A percentile compares a stretch with the other conserved stretches of the same genome.
These are phyloP conservation scores for Sugiyamaella floridensis DNA, from an alignment of 805 yeast genomes.

Conservation along the genomic window DNA sequence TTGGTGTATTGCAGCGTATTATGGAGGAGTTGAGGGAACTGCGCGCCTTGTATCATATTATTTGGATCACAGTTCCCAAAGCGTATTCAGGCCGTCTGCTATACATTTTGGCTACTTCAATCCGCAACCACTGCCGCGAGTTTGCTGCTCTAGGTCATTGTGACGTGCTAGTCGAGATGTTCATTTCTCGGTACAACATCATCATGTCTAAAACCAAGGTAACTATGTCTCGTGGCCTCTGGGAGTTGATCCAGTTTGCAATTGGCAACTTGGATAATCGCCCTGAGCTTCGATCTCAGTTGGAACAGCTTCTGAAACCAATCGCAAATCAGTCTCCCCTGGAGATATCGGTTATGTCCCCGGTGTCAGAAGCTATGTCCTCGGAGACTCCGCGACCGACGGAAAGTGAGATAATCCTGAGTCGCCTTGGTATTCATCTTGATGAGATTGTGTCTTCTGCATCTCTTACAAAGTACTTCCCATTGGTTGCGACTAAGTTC, in stretches of 20 bases:
- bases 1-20: conserved; percentile 47
- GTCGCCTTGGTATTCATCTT: conserved; percentile 2
- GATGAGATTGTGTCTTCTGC: conserved; percentile 6
- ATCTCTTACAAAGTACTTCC: conserved; percentile 9
- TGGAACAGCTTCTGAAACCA: conserved; percentile 17
- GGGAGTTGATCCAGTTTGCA: conserved; percentile 20
- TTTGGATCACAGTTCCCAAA: conserved; percentile 48
- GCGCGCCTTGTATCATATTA: conserved; percentile 20
- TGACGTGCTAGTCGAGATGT: conserved; percentile 15
- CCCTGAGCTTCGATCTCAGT: conserved; percentile 16
- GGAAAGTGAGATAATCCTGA: conserved; percentile 1
- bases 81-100: conserved; percentile 47
- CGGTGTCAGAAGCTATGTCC: conserved; percentile 20
- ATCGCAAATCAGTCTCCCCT: conserved; percentile 14
- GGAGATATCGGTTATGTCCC: conserved; percentile 20
- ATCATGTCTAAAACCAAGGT: conserved; percentile 11
- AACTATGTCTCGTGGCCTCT: conserved; percentile 19
- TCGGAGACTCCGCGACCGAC: conserved; percentile 4
- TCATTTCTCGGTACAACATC: conserved; percentile 14
- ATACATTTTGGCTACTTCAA: conserved; percentile 33
- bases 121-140: conserved; percentile 13
- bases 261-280: conserved; percentile 10
- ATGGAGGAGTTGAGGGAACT: conserved; percentile 45
- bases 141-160: conserved; percentile 20
- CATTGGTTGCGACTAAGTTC: conserved; percentile 9